Conservation (phyloP, 2,329 filamentous ascomycete genomes). For the Calcarisporium arbuscula region DNA sequence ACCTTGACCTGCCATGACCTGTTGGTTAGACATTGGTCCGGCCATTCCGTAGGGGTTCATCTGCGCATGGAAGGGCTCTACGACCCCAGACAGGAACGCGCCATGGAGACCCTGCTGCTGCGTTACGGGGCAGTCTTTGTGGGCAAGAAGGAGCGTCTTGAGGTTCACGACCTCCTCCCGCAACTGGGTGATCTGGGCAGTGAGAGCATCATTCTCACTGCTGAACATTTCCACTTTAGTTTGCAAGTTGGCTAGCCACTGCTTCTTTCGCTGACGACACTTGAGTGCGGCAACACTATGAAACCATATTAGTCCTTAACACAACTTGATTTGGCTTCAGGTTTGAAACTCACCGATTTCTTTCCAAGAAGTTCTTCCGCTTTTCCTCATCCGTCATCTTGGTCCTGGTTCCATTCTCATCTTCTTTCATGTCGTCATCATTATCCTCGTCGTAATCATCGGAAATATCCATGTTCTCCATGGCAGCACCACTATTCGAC, state of each 20-base stretch:
- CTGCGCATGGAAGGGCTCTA: slow-evolving; percentile 48
- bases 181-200: slow-evolving; percentile 73
- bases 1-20: slow-evolving; percentile 49
- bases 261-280: slow-evolving; percentile 96
- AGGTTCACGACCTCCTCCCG: slow-evolving; percentile 92
- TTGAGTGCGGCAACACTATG: slow-evolving; percentile 87
- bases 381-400: slow-evolving; percentile 99
- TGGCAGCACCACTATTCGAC: slow-evolving; percentile 17
- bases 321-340: no score
- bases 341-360: slow-evolving; percentile 68
- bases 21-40: slow-evolving; percentile 43
- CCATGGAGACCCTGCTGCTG: slow-evolving; percentile 67
- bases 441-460: slow-evolving; percentile 50
- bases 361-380: slow-evolving; percentile 92
- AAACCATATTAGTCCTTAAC: slow-evolving; percentile 9
- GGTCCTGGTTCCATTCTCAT: slow-evolving; percentile 49
- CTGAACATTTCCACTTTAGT: slow-evolving; percentile 91
- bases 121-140: slow-evolving; percentile 93
- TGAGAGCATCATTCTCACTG: slow-evolving; percentile 83
- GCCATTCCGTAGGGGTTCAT: slow-evolving; percentile 57
- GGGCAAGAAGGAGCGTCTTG: slow-evolving; percentile 84
- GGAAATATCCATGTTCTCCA: slow-evolving; percentile 33
- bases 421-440: slow-evolving; percentile 41
- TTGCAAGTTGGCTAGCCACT: slow-evolving; percentile 94
- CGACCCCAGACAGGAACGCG: slow-evolving; percentile 49